Conservation (phyloP, 176 grass and related monocot genomes). For the Themeda triandra region DNA sequence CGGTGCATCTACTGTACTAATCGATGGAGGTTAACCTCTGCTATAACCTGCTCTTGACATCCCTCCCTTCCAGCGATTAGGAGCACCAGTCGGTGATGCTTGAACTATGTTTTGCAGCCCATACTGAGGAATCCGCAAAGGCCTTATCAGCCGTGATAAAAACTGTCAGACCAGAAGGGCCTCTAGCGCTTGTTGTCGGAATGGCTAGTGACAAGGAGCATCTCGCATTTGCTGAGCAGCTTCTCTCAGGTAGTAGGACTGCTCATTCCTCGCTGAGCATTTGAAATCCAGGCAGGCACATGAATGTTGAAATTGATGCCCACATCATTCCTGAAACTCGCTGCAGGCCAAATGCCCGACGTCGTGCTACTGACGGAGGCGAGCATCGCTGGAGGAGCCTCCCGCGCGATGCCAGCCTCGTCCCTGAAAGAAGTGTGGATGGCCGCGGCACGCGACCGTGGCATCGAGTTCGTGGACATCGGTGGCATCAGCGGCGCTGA, state of each 20-base stretch:
- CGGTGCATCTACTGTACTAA: slow-evolving; percentile 38
- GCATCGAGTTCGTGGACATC: slow-evolving; percentile 36
- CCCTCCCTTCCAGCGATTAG: not conserved
- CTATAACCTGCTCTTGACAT: not conserved
- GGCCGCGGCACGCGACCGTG: slow-evolving; percentile 27
- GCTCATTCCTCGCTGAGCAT: not conserved
- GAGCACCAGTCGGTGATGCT: not conserved
- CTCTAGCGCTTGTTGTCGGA: slow-evolving; percentile 64
- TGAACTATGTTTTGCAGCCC: slow-evolving; percentile 49
- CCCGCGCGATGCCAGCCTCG: slow-evolving; percentile 38
- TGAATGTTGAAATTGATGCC: not conserved
- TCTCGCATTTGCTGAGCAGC: slow-evolving; percentile 58
- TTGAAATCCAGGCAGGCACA: not conserved
- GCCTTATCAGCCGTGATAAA: slow-evolving; percentile 61
- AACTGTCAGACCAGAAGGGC: slow-evolving; percentile 42
- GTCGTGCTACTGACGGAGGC: slow-evolving; percentile 64
- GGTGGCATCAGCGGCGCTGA: slow-evolving; percentile 10
- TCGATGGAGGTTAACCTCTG: slow-evolving; percentile 61
- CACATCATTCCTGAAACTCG: not conserved
- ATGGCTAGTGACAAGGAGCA: slow-evolving; percentile 93
- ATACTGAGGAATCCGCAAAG: slow-evolving; percentile 84
- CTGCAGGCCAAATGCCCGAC: slow-evolving; percentile 54
- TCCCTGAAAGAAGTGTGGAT: slow-evolving; percentile 56
- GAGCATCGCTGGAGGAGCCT: slow-evolving; percentile 64
- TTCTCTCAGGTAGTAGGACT: slow-evolving; percentile 57